Conservation (phyloP, 2,329 filamentous ascomycete genomes). For the Aspergillus hortae region DNA sequence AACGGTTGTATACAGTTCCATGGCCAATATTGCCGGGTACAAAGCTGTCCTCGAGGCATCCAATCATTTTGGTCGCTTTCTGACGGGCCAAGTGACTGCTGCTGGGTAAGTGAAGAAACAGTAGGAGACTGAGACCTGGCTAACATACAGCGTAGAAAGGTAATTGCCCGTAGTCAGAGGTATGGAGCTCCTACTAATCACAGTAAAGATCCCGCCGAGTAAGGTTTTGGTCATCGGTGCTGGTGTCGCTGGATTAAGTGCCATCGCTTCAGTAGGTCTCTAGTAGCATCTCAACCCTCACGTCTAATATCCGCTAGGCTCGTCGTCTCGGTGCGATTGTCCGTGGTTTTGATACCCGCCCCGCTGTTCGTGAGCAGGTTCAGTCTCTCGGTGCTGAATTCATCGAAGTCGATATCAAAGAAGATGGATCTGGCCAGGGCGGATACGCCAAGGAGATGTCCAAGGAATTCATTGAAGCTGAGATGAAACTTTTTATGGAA, state of each 20-base stretch:
- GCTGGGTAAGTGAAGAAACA: slow-evolving; percentile 56
- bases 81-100: slow-evolving; percentile 86
- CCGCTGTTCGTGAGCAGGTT: slow-evolving; percentile 84
- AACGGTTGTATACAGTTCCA: slow-evolving; percentile 58
- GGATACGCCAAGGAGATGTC: slow-evolving; percentile 95
- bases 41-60: slow-evolving; percentile 87
- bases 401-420: slow-evolving; percentile 77
- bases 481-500: slow-evolving; percentile 89
- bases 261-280: slow-evolving; percentile 68
- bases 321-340: slow-evolving; percentile 85
- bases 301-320: slow-evolving; percentile 44
- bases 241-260: slow-evolving; percentile 82
- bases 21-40: slow-evolving; percentile 93
- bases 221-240: slow-evolving; percentile 89
- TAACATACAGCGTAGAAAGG: slow-evolving; percentile 20
- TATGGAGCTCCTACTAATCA: neutral
- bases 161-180: slow-evolving; percentile 1
- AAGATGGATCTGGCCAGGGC: slow-evolving; percentile 78
- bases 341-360: slow-evolving; percentile 83
- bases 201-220: slow-evolving; percentile 70
- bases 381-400: slow-evolving; percentile 88
- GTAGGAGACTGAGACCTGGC: slow-evolving; percentile 7
- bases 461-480: slow-evolving; percentile 85
- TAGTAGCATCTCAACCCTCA: neutral
- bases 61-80: slow-evolving; percentile 81